Percentiles rank a stretch among this genome's conserved stretches.
Evolutionary conservation across 208 protist genomes (phyloP).

Genomic region (Trypanosoma melophagium): DNA sequence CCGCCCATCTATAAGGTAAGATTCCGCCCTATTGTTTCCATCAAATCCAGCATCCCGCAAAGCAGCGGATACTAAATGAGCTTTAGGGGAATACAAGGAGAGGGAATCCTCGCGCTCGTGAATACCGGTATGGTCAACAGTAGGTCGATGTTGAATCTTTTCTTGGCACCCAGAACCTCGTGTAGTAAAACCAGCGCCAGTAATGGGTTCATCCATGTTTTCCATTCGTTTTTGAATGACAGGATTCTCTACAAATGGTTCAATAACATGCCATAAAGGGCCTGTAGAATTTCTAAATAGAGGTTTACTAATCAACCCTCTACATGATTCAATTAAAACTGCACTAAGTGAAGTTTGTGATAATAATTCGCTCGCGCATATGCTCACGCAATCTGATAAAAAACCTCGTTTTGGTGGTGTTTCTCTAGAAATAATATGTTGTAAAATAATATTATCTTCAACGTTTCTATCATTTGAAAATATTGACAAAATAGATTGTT

Average conservation of each 20-base stretch:
- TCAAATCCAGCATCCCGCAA: background rate
- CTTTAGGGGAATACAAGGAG: background rate
- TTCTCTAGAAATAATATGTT: conserved; percentile 8
- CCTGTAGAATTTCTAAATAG: conserved; percentile 35
- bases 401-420: conserved; percentile 5
- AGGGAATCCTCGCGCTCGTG: background rate
- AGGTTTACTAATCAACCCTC: conserved; percentile 30
- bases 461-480: conserved; percentile 36
- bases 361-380: conserved; percentile 13
- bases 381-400: conserved; percentile 15
- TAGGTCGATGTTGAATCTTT: conserved; percentile 38
- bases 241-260: conserved; percentile 28
- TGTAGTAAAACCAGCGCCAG: conserved; percentile 37
- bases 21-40: background rate
- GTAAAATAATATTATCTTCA: conserved; percentile 13
- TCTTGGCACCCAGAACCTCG: conserved; percentile 27
- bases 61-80: background rate
- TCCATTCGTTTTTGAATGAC: conserved; percentile 38
- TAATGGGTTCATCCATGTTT: conserved; percentile 48
- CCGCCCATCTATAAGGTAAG: background rate
- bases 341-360: conserved; percentile 18
- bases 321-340: conserved; percentile 28
- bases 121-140: conserved; percentile 41
- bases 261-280: conserved; percentile 32
- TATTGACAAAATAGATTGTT: conserved; percentile 40